A percentile compares a stretch with the other conserved stretches of the same genome.
phyloP scores from a whole-genome alignment of 2,329 filamentous ascomycete species.

The Claviceps africana region DNA sequence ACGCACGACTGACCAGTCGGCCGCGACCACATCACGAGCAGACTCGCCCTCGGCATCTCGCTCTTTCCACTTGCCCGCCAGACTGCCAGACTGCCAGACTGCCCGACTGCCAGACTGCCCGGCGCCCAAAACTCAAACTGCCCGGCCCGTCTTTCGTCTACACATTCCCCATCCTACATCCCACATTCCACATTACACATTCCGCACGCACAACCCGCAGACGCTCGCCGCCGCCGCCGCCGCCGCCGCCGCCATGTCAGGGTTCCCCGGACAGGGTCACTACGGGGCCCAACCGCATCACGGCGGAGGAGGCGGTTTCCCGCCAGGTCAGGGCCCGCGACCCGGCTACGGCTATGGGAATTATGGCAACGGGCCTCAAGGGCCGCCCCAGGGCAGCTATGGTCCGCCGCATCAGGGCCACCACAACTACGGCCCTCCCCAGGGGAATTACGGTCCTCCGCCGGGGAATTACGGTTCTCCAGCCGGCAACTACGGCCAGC shows the following conservation, averaged over 20 bases:
- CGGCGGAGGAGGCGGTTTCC: slow-evolving; percentile 14
- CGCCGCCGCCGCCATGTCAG: slow-evolving; percentile 21
- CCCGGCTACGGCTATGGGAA: slow-evolving; percentile 19
- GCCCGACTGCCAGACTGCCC: neutral
- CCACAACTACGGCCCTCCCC: slow-evolving; percentile 8
- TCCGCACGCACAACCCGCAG: neutral
- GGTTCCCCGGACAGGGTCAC: slow-evolving; percentile 28
- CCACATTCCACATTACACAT: neutral
- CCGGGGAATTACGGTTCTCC: slow-evolving; percentile 11
- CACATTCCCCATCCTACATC: neutral
- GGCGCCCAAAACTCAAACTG: neutral
- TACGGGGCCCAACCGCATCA: slow-evolving; percentile 21
- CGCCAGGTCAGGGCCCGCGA: slow-evolving; percentile 11
- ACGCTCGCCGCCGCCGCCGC: too few relatives aligned
- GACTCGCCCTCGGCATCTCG: too few relatives aligned
- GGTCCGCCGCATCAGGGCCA: slow-evolving; percentile 7
- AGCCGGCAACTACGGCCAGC: slow-evolving; percentile 12
- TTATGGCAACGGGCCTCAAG: slow-evolving; percentile 14
- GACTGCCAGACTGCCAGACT: too few relatives aligned
- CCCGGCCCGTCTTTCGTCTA: neutral
- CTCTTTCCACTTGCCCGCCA: too few relatives aligned
- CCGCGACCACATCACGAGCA: too few relatives aligned
- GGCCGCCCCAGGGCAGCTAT: slow-evolving; percentile 10
- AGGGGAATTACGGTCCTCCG: slow-evolving; percentile 11
- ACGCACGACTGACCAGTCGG: too few relatives aligned